Base-by-base conservation (phyloP, 495 filamentous ascomycete species). In the Aspergillus wentii region DNA sequence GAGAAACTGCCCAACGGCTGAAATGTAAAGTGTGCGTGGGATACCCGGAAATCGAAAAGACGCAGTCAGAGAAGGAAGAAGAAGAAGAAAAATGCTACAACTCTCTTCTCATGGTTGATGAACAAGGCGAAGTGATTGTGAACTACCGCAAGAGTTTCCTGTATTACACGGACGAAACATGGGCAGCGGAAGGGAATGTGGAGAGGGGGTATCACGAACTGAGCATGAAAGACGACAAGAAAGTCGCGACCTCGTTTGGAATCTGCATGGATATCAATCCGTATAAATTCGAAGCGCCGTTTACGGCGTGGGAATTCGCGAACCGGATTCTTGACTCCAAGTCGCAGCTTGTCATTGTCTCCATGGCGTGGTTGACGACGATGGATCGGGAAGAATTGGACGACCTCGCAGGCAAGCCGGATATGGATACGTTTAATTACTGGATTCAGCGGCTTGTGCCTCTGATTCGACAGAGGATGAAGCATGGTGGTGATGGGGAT, bases 101-200 rank as follows among this genome's bases (percentile, higher is more conserved):
- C 64, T 85, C 87, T 6, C 78, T 85, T 17, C 75, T 96, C 30
- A 73, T 88, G 9, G 80, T 96, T n/a, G 78, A 81, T 41, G 69
- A 77, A 8, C 56, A 70, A 1, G 92, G 94, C 10, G 67, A 82
- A 30, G 76, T 83, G 0, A 54, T 95, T 22, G 75, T 73, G 26
- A 85, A 95, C 64, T 95, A 95, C 59, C 82, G 92, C 48, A 98
- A 98, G 57, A 71, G 69, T 16, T 90, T 90, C 48, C 74, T 98
- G 39, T 97, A 91, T 59, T 86, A 85, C 62, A 92, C 88, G 1
- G 91, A 97, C 52, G 88, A 88, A 52, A 85, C 80, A 0, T 98
- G 92, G 92, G 88, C 91, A 1, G 57, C 72, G 2, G 90, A 95
- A 62, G 86, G 87, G 8, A 54, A 61, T 14, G 62, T 67, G 4